Conservation (phyloP, 2,329 filamentous ascomycete species). For the Clarireedia monteithiana region DNA sequence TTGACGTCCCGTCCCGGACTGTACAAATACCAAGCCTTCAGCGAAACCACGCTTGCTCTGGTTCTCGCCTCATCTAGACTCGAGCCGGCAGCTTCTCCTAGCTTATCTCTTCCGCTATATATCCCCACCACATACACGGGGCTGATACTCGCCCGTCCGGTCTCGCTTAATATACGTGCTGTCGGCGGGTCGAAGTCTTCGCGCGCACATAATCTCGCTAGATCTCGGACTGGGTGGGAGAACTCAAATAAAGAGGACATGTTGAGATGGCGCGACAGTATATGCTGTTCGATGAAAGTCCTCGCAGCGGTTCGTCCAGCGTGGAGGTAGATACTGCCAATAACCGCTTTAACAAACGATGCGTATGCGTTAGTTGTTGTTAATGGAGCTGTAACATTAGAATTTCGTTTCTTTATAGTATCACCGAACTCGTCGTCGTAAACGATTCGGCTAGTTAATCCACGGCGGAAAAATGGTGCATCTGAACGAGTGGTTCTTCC, state of each 20-base stretch:
- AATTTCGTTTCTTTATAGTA: conserved; percentile 28
- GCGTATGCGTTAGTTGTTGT: conserved; percentile 48
- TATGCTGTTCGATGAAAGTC: conserved; percentile 74
- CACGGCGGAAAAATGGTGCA: conserved; percentile 51
- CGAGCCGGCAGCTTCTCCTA: conserved; percentile 80
- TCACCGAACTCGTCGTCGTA: conserved; percentile 84
- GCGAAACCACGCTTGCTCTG: conserved; percentile 72
- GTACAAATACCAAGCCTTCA: conserved; percentile 97
- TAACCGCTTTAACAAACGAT: conserved; percentile 73
- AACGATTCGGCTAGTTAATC: conserved; percentile 69
- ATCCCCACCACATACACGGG: conserved; percentile 94
- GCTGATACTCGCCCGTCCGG: conserved; percentile 72
- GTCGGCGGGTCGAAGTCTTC: conserved; percentile 86
- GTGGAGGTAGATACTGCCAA: conserved; percentile 82
- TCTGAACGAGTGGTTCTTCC: conserved; percentile 48
- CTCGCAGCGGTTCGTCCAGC: conserved; percentile 71
- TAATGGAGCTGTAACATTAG: conserved; percentile 20
- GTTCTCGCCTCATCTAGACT: conserved; percentile 70
- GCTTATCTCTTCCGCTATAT: conserved; percentile 81
- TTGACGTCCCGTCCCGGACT: conserved; percentile 45
- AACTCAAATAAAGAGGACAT: conserved; percentile 77
- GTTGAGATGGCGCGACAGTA: conserved; percentile 72
- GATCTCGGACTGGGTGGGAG: conserved; percentile 72
- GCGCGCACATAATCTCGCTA: conserved; percentile 73
- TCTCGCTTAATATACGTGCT: conserved; percentile 83